Evolutionary conservation across 2,329 filamentous ascomycete species (phyloP), one percentile per base, ranked within the genome.

Genomic region (Lachnellula cervina): DNA sequence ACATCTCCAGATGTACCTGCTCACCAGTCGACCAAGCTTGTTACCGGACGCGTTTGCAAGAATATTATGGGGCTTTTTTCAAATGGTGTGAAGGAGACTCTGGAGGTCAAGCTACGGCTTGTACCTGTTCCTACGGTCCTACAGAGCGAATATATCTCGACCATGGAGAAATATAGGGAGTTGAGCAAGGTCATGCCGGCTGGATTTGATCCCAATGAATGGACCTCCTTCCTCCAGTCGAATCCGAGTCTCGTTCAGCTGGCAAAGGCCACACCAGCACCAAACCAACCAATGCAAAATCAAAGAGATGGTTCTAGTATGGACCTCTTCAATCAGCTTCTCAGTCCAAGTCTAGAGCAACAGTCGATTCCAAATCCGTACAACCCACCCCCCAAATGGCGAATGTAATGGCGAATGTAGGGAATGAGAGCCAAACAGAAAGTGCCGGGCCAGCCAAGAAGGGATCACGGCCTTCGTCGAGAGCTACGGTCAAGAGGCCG

Each of bases 61-160:
- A 97, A 96, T 69, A 75, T 91, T 45, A 77, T 96, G 46, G 89
- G 88, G 9, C 77, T 97, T 23, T 96, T 97, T 69, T 86, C 85
- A 40, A 90, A 88, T 66, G 90, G 89, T 34, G 80, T 87, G 57
- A 88, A 87, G 64, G 92, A 97, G 72, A 97, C 89, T 0, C 75
- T 99, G 57, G 94, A 99, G 74, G 93, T 99, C 62, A 96, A 88
- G 71, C 78, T 99, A 59, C 91, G 90, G 68, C 78, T 99, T 55
- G 87, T 91, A 2, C 87, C 87, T 16, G 86, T 96, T 4, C 76
- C 81, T 5, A 76, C 76, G 4, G 56, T 78, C 34, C 71, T 81
- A 60, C 81, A 84, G 68, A 81, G 75, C 59, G 80, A 85, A 71
- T 84, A 83, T 63, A 69, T 81, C 43, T 78, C 78, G 62, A 83